These are phyloP conservation scores for Lomentospora prolificans DNA, from an alignment of 2,329 filamentous ascomycete genomes.

Conservation along the genomic window DNA sequence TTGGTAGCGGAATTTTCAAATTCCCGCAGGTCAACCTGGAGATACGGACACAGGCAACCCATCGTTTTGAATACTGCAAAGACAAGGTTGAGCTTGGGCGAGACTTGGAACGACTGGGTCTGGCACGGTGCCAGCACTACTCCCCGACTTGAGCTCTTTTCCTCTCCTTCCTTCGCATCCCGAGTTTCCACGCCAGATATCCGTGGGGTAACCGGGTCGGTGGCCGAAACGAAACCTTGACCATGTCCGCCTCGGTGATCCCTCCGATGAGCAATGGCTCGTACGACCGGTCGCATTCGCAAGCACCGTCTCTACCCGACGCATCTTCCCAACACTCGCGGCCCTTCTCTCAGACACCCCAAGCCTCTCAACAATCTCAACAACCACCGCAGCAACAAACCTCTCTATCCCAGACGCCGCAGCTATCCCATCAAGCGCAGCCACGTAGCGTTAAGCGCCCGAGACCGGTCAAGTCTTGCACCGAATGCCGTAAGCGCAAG, in stretches of 20 bases:
- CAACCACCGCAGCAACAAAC: constrained; percentile 5
- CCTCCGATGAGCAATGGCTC: constrained; percentile 7
- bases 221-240: not conserved
- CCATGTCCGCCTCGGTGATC: constrained; percentile 6
- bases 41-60: too few species aligned
- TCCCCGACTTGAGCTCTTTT: not conserved
- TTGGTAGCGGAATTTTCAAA: too few species aligned
- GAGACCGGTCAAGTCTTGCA: constrained; percentile 45
- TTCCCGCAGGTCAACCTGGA: too few species aligned
- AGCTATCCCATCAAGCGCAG: constrained; percentile 12
- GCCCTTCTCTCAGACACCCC: constrained; percentile 3
- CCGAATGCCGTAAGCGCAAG: constrained; percentile 48
- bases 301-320: not conserved
- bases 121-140: not conserved
- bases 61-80: not conserved
- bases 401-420: constrained; percentile 4
- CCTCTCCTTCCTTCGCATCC: not conserved
- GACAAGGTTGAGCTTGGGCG: not conserved
- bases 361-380: not conserved
- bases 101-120: not conserved
- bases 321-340: not conserved
- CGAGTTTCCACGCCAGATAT: not conserved
- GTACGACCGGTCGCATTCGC: constrained; percentile 7
- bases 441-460: constrained; percentile 41
- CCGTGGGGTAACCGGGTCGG: not conserved